A percentile compares a stretch with the other conserved stretches of the same genome.
phyloP scores from a whole-genome alignment of 306 rosid genomes.

The Cucurbita maxima region DNA sequence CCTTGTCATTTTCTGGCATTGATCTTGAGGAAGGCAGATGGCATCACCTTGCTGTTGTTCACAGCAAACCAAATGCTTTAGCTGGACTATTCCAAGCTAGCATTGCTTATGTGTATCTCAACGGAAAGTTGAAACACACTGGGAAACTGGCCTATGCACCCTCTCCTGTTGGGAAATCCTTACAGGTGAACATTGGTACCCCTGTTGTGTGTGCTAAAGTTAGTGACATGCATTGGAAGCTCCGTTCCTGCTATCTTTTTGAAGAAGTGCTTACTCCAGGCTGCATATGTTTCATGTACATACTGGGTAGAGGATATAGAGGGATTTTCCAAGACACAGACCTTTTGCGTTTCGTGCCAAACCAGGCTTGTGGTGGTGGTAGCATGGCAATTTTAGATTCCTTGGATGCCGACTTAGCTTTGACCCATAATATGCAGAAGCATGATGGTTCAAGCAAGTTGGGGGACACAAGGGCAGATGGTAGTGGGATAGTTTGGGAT shows the following conservation, averaged over 20 bases:
- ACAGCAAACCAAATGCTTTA: conserved; percentile 98
- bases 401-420: conserved; percentile 58
- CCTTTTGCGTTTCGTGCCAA: conserved; percentile 90
- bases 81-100: conserved; percentile 99
- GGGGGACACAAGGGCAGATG: conserved; percentile 72
- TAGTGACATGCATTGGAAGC: conserved; percentile 75
- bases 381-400: conserved; percentile 97
- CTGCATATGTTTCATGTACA: conserved; percentile 82
- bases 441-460: conserved; percentile 50
- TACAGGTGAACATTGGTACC: conserved; percentile 87
- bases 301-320: conserved; percentile 97
- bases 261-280: conserved; percentile 95
- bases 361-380: conserved; percentile 98
- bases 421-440: conserved; percentile 61
- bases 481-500: conserved; percentile 99
- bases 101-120: conserved; percentile 84
- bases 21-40: conserved; percentile 96
- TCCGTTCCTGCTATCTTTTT: conserved; percentile 92
- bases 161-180: conserved; percentile 75
- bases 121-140: conserved; percentile 90
- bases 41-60: conserved; percentile 98
- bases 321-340: conserved; percentile 96
- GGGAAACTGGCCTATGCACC: conserved; percentile 98
- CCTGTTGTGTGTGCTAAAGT: conserved; percentile 64
- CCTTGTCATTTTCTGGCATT: conserved; percentile 77